Conservation (phyloP, 495 filamentous ascomycete species). For the Hyaloscypha finlandica region DNA sequence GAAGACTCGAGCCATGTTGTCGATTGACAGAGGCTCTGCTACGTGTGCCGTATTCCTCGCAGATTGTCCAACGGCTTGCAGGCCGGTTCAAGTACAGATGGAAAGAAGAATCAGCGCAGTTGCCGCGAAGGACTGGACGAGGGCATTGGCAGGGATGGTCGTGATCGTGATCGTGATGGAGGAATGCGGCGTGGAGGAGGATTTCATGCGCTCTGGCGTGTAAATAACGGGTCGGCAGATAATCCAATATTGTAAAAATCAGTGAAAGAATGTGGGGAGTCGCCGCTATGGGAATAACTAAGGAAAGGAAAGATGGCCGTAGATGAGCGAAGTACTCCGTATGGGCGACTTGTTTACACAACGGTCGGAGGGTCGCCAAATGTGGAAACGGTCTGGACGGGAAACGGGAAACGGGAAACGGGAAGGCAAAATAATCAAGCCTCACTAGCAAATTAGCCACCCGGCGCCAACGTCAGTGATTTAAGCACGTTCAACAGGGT, state of each 20-base stretch:
- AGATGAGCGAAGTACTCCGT: not conserved
- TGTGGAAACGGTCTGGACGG: not conserved
- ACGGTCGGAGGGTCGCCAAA: not conserved
- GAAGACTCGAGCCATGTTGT: slow-evolving; percentile 34
- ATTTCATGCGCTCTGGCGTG: not conserved
- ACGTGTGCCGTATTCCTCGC: not conserved
- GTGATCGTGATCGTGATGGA: not conserved
- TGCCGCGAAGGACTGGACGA: not conserved
- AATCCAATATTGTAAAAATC: not conserved
- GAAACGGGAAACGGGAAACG: not conserved
- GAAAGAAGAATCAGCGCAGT: not conserved
- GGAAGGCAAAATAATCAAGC: not conserved
- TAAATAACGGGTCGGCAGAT: not conserved
- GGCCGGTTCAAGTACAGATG: not conserved
- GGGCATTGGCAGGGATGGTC: not conserved
- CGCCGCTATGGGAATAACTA: not conserved
- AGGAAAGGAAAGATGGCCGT: not conserved
- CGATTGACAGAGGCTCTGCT: not conserved
- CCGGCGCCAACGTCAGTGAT: not conserved
- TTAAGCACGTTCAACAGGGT: not conserved
- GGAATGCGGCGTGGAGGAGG: not conserved
- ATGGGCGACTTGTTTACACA: not conserved
- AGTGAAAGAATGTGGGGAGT: not conserved
- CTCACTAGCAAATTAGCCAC: not conserved
- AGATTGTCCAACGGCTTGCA: not conserved